phyloP scores from a whole-genome alignment of 1,284 basidiomycete genomes.

The Ustilago loliicola region DNA sequence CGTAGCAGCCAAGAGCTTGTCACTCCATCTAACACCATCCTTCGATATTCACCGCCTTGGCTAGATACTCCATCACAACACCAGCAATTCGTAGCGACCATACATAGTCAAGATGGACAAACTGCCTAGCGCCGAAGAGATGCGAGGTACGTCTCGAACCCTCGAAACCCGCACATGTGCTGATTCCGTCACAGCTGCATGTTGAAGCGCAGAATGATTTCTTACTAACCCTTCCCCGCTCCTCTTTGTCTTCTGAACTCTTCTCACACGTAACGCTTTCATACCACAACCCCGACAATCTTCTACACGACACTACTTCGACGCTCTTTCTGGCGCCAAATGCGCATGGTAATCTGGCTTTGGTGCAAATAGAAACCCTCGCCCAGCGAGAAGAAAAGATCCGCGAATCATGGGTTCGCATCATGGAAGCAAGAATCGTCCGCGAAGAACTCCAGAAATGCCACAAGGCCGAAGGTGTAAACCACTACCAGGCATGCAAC shows the following conservation, averaged over 20 bases:
- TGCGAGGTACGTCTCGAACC: conserved; percentile 44
- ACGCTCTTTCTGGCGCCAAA: no score
- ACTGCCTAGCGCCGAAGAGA: conserved; percentile 56
- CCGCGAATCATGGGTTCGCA: conserved; percentile 92
- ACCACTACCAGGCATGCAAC: conserved; percentile 78
- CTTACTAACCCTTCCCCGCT: conserved; percentile 2
- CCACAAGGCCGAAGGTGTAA: conserved; percentile 87
- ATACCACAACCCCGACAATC: no score
- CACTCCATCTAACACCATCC: background rate
- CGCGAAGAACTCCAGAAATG: conserved; percentile 91
- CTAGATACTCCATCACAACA: background rate
- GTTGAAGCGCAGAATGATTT: no score
- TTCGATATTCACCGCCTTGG: background rate
- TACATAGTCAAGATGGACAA: conserved; percentile 41
- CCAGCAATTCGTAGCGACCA: background rate
- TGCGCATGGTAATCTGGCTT: background rate
- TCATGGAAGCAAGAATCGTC: conserved; percentile 92
- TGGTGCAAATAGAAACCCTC: conserved; percentile 35
- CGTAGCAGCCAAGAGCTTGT: background rate
- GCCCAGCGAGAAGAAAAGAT: conserved; percentile 81
- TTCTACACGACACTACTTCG: background rate
- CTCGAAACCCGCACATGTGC: background rate
- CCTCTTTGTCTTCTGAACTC: background rate
- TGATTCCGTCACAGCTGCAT: background rate
- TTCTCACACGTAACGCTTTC: no score